phyloP scores from a whole-genome alignment of 1,284 basidiomycete species.

The Fomitopsis palustris region DNA sequence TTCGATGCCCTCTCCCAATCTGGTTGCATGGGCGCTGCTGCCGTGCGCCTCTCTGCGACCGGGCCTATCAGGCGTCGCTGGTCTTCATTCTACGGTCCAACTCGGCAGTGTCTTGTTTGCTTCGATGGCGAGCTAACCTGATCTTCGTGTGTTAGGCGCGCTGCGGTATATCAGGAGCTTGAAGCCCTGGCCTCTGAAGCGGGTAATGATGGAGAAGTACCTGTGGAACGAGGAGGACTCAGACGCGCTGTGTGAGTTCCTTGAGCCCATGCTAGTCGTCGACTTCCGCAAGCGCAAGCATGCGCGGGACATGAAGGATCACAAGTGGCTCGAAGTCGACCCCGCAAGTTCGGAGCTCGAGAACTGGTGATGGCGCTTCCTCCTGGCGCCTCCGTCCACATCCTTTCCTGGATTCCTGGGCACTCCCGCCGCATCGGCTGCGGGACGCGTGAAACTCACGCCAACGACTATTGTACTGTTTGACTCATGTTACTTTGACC shows the following conservation, averaged over 20 bases:
- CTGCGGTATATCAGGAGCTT: constrained; percentile 77
- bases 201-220: constrained; percentile 86
- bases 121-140: constrained; percentile 1
- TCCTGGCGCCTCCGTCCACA: background rate
- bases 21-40: constrained; percentile 8
- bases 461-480: background rate
- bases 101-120: background rate
- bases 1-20: background rate
- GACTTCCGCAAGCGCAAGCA: constrained; percentile 68
- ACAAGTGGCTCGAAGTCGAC: constrained; percentile 67
- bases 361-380: constrained; percentile 16
- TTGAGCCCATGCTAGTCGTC: constrained; percentile 76
- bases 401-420: background rate
- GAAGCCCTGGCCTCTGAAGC: constrained; percentile 81
- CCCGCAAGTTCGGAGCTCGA: constrained; percentile 21
- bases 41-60: constrained; percentile 8
- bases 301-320: constrained; percentile 71
- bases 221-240: constrained; percentile 62
- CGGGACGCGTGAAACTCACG: background rate
- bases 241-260: constrained; percentile 60
- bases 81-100: background rate
- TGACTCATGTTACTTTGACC: background rate
- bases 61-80: background rate
- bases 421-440: background rate
- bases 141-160: constrained; percentile 31